Evolutionary conservation across 345 rosid species (phyloP), one percentile per base, ranked within the genome.

Genomic region (Syzygium oleosum): DNA sequence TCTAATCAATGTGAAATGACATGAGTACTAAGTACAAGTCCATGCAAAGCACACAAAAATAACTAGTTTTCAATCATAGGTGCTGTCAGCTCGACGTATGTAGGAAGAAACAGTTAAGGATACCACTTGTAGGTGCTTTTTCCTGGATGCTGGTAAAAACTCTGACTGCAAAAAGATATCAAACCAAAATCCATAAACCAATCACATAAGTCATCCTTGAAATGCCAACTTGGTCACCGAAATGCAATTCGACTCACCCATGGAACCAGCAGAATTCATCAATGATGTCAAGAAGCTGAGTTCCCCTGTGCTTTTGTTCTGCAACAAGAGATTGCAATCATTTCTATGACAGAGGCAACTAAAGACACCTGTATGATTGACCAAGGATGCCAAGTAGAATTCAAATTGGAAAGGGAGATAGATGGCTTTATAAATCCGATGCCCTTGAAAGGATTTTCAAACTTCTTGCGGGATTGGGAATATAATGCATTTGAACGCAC

Each of bases 91-190:
- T 13, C 4, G 2, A 9, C 19, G 5, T 19, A 34, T 19, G 49
- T 19, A 73, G 83, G 83, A 78, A 58, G 27, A 68, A 56, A 73
- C 49, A 38, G 85, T 86, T 9, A 93, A 94, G 96, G 95, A 97
- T 97, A 97, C 99, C 96, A 87, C 92, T 96, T 85, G 89, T 51
- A 49, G 98, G 98, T 51, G 99, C 99, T 86, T 94, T 94, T 88
- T 95, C 99, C 90, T 97, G 99, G 90, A 96, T 54, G 91, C 98
- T 93, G 80, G 99, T 97, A 91, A 97, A 97, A 78, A 97, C 95
- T 88, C 98, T 93, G 87, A 94, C 98, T 97, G 96, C 91, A 84
- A 87, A 85, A 34, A 53, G 17, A 11, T 46, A 12, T 6, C 61
- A 65, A 84, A 61, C 49, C 27, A 31, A 46, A 38, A 58, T 16